Evolutionary conservation across 495 filamentous ascomycete genomes (phyloP).

Genomic region (Baudoinia panamericana): DNA sequence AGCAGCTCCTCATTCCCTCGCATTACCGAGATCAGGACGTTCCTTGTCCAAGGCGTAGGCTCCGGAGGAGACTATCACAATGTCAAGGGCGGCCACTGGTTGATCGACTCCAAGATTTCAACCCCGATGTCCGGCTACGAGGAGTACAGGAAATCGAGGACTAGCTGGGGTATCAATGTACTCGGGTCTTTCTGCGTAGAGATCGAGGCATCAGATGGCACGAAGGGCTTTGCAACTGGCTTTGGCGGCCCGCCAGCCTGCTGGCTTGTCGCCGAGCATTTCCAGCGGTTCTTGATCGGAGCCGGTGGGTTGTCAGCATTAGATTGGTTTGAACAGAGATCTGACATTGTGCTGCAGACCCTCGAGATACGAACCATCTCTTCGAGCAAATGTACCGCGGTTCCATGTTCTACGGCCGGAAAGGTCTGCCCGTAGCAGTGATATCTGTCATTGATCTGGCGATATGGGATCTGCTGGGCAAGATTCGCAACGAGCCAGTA

Average conservation of each 20-base stretch:
- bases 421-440: conserved; percentile 75
- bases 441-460: conserved; percentile 90
- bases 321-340: neutral
- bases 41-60: conserved; percentile 72
- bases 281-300: conserved; percentile 79
- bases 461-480: conserved; percentile 81
- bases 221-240: conserved; percentile 81
- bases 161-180: conserved; percentile 92
- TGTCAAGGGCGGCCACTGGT: conserved; percentile 83
- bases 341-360: conserved; percentile 37
- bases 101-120: conserved; percentile 80
- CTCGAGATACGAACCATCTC: conserved; percentile 71
- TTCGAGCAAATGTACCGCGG: conserved; percentile 94
- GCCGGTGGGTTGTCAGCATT: conserved; percentile 36
- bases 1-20: conserved; percentile 50
- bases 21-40: conserved; percentile 71
- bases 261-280: conserved; percentile 84
- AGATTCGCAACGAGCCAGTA: conserved; percentile 80
- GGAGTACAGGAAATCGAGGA: conserved; percentile 71
- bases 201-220: conserved; percentile 75
- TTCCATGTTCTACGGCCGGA: conserved; percentile 90
- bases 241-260: conserved; percentile 88
- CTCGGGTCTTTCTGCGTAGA: conserved; percentile 89
- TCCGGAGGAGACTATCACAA: conserved; percentile 93
- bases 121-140: conserved; percentile 85